A percentile compares a stretch with the other conserved stretches of the same genome.
These are phyloP conservation scores for Zychaea mexicana DNA, from an alignment of 371 early-diverging fungal genomes.

Conservation along the genomic window DNA sequence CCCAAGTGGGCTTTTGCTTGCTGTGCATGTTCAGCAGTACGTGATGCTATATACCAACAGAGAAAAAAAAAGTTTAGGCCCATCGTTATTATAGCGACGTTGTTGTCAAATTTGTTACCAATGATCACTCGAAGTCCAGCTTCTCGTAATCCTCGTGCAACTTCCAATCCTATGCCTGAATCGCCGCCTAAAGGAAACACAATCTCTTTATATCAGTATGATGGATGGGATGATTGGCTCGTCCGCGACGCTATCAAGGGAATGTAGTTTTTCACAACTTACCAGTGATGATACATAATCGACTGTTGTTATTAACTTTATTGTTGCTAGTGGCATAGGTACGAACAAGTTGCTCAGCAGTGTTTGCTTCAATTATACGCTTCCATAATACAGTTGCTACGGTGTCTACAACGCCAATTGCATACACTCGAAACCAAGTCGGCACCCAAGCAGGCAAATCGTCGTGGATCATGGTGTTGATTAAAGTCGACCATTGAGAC, in stretches of 20 bases:
- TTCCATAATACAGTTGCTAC: slow-evolving; percentile 27
- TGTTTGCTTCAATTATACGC: slow-evolving; percentile 12
- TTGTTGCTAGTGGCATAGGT: too few species aligned
- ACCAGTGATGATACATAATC: slow-evolving; percentile 31
- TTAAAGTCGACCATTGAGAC: neutral
- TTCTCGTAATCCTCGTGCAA: slow-evolving; percentile 30
- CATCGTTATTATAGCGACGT: neutral
- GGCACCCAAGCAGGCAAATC: neutral
- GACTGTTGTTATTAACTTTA: neutral
- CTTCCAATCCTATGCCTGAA: slow-evolving; percentile 45
- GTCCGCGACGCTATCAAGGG: too few species aligned
- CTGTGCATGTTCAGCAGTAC: neutral
- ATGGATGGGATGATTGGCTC: neutral
- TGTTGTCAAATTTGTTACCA: slow-evolving; percentile 25
- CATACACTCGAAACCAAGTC: slow-evolving; percentile 25
- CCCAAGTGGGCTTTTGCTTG: slow-evolving; percentile 4
- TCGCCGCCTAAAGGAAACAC: slow-evolving; percentile 35
- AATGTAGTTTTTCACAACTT: neutral
- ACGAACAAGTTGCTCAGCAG: neutral
- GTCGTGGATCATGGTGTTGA: neutral
- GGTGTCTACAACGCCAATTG: slow-evolving; percentile 36
- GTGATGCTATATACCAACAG: slow-evolving; percentile 12
- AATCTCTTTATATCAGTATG: neutral
- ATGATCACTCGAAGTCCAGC: slow-evolving; percentile 41
- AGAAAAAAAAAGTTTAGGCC: neutral